Evolutionary conservation across 1,284 basidiomycete genomes (phyloP), one percentile per base, ranked within the genome.

Genomic region (Rhizopogon parksii): DNA sequence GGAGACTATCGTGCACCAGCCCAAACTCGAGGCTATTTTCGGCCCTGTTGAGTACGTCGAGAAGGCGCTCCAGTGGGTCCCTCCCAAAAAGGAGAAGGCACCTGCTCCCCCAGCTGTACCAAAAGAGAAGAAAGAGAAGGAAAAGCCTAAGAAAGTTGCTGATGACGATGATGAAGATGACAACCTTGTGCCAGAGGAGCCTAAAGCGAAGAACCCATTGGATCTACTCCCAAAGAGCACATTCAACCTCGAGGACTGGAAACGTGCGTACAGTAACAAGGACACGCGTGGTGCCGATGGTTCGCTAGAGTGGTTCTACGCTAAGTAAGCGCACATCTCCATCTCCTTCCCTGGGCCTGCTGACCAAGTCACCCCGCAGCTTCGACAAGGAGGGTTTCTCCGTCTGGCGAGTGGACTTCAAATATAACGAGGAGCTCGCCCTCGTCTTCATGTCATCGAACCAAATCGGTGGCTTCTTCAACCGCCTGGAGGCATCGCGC

Each of bases 191-290:
- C 75, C 76, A 21, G 78, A 80, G 51, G 81, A 82, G 65, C 83
- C 85, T 60, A 87, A 95, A 73, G 79, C 75, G 53, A 95, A 95
- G 82, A 96, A 97, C 81, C 95, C 95, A 30, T 84, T 96, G 49
- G 95, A 97, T 59, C 78, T 79, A 55, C 82, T 96, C 51, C 92
- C 95, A 60, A 95, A 95, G 75, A 92, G 90, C 15, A 73, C 80
- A 12, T 89, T 97, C 77, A 93, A 94, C 76, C 85, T 98, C 53
- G 95, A 98, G 71, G 94, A 97, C 74, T 96, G 91, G 91, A 98
- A 98, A 76, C 85, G 93, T 49, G 86, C 89, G 53, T 98, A 98
- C 80, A 96, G 93, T 61, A 98, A 98, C 86, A 86, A 88, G 72
- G 95, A 97, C 52, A 97, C 95, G 36, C 83, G 89, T 53, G 88